A percentile compares a stretch with the other conserved stretches of the same genome.
Evolutionary conservation across 306 rosid genomes (phyloP).

Genomic region (Chamaecrista fasciculata): DNA sequence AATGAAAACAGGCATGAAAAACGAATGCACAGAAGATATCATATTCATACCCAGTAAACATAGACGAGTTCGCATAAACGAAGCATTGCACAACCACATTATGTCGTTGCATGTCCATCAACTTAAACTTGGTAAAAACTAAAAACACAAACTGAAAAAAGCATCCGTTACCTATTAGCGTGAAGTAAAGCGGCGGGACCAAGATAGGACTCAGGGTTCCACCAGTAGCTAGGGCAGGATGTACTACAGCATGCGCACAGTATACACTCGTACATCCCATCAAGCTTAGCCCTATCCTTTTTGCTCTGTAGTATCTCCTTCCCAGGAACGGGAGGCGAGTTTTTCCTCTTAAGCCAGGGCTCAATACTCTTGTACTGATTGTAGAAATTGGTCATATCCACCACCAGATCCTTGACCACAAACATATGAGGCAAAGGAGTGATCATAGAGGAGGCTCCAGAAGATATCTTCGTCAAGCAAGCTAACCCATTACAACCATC

Average conservation of each 20-base stretch:
- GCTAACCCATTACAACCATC: constrained; percentile 97
- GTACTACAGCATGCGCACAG: constrained; percentile 97
- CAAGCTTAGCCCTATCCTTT: constrained; percentile 83
- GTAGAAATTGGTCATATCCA: constrained; percentile 95
- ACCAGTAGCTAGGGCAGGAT: constrained; percentile 99
- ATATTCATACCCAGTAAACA: background rate
- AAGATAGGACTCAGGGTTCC: constrained; percentile 95
- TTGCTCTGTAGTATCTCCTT: constrained; percentile 88
- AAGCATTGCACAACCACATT: background rate
- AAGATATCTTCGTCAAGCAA: constrained; percentile 74
- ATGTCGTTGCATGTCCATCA: too few species aligned
- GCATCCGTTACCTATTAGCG: constrained; percentile 74
- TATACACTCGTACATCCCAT: constrained; percentile 98
- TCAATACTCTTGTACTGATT: constrained; percentile 96
- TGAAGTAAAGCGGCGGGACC: constrained; percentile 98
- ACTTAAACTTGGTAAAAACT: too few species aligned
- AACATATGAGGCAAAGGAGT: constrained; percentile 95
- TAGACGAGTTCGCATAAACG: background rate
- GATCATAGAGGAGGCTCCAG: constrained; percentile 38
- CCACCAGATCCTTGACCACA: constrained; percentile 87
- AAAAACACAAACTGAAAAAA: background rate
- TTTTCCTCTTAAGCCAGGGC: constrained; percentile 97
- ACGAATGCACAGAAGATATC: background rate
- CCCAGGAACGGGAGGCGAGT: constrained; percentile 47
- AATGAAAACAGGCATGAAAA: too few species aligned